Evolutionary conservation across 2,329 filamentous ascomycete genomes (phyloP), one percentile per base, ranked within the genome.

Genomic region (Endocalyx cinctus): DNA sequence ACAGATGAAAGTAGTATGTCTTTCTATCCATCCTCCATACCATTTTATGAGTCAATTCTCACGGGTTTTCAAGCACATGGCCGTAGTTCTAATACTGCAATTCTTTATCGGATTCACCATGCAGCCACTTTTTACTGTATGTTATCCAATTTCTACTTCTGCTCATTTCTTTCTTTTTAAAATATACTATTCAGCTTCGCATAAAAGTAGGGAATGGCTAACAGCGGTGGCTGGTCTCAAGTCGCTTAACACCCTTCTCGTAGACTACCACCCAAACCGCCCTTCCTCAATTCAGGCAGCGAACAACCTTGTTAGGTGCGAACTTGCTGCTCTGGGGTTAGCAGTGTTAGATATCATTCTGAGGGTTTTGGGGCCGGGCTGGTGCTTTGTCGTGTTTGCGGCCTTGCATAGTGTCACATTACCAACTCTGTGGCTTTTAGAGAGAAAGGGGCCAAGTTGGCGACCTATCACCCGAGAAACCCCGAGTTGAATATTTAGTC

Each of bases 241-340:
- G 33, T 33, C 31, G 10, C 33, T 45, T 2, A 43, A 37, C 14
- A 43, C 31, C 6, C 17, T 39, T 5, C 30, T 42, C 3, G 25
- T 45, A 8, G 37, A 40, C 20, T 39, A 33, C 5, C 27, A 35
- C 10, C 37, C 25, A 2, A 27, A 34, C 20, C 18, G 25, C 12
- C 27, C 34, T 10, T 33, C 37, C 4, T 34, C 42, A 10, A 42
- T 37, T 11, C 27, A 38, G 13, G 44, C 44, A 10, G 37, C 42
- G n/a, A 39, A 37, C 32, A 43, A 47, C 30, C 31, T 47, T 10
- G 22, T 38, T 23, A 33, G 42, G 5, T 40, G 42, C 25, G 44
- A 41, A 25, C 35, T 43, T 17, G 39, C 42, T 14, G 42, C 44
- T 3, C 35, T 23, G 17, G 38, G 38, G 6, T 29, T 43, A 6